Base-by-base conservation (phyloP, 2,329 filamentous ascomycete species). In the Blastomyces emzantsi region DNA sequence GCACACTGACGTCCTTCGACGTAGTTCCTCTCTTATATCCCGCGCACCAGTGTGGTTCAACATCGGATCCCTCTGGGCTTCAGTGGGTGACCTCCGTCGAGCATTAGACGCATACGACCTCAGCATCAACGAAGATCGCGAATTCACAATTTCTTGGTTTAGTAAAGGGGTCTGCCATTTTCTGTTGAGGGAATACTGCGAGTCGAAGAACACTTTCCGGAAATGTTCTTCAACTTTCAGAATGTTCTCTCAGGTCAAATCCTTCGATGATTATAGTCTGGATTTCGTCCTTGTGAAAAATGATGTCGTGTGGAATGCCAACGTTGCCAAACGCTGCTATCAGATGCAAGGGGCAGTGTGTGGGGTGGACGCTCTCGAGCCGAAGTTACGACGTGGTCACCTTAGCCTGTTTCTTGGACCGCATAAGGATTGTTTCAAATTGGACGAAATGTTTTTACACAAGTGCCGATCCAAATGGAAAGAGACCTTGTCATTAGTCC, bases 241-340 rank as follows among this genome's bases (percentile, higher is more conserved):
- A 30, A 17, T 33, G 15, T 39, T 51, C 7, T 33, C 15, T 33
- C 22, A 17, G 15, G 43, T 52, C 17, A 60, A 45, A 36, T 52
- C 25, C 33, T 57, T 60, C 49, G 45, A 61, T n/a, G 39, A 59
- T 13, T 60, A 60, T 36, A 62, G 51, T 17, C 60, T 67, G 61
- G 61, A 66, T 33, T 62, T 60, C 33, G 33, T 47, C 43, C 62
- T 68, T n/a, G 64, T 63, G 39, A 62, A 63, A 45, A 41, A 28
- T 19, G 60, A 59, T 47, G 65, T 66, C 30, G 57, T 61, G 15
- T 64, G 47, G 51, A 67, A 67, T 55, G 25, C 22, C 33, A 30
- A 36, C 17, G 51, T 62, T 33, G 61, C 61, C 11, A 52, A 62
- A 47, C 41, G 41, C 11, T 25, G 45, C 39, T 62, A n/a, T 22